phyloP scores from a whole-genome alignment of 108 stramenopile species.

The Bacterosira constricta region DNA sequence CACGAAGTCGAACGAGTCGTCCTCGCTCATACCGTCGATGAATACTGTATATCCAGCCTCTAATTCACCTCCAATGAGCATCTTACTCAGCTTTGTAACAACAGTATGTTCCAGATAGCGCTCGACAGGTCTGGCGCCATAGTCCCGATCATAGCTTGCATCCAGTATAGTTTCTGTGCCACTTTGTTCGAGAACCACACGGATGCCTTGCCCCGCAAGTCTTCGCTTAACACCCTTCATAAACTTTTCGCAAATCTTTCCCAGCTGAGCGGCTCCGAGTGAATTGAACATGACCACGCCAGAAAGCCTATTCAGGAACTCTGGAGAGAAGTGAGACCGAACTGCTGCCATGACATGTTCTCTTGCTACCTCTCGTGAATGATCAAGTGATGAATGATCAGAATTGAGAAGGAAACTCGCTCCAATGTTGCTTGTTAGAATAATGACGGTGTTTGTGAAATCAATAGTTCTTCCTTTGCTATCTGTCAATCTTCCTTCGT shows the following conservation, averaged over 20 bases:
- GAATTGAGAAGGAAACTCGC: slow-evolving; percentile 71
- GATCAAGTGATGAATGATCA: slow-evolving; percentile 40
- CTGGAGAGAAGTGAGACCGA: slow-evolving; percentile 82
- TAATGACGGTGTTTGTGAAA: slow-evolving; percentile 95
- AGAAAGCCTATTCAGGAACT: slow-evolving; percentile 96
- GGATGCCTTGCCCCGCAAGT: slow-evolving; percentile 61
- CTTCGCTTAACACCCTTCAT: slow-evolving; percentile 73
- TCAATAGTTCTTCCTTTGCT: slow-evolving; percentile 94
- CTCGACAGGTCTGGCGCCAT: slow-evolving; percentile 88
- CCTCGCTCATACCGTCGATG: slow-evolving; percentile 73
- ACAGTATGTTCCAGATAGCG: slow-evolving; percentile 80
- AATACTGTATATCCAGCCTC: slow-evolving; percentile 69
- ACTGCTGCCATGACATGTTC: slow-evolving; percentile 81
- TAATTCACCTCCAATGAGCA: slow-evolving; percentile 82
- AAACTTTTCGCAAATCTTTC: slow-evolving; percentile 82
- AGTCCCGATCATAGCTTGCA: slow-evolving; percentile 75
- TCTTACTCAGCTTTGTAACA: slow-evolving; percentile 78
- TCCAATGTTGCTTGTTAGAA: slow-evolving; percentile 95
- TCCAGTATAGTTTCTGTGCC: slow-evolving; percentile 76
- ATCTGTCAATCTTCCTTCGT: slow-evolving; percentile 97
- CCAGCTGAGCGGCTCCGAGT: slow-evolving; percentile 76
- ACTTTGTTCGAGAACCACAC: slow-evolving; percentile 71
- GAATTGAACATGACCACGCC: slow-evolving; percentile 93
- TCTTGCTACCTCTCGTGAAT: slow-evolving; percentile 50
- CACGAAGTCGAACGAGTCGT: slow-evolving; percentile 62